phyloP scores from a whole-genome alignment of 106 monocot genomes.

The Apostasia shenzhenica region DNA sequence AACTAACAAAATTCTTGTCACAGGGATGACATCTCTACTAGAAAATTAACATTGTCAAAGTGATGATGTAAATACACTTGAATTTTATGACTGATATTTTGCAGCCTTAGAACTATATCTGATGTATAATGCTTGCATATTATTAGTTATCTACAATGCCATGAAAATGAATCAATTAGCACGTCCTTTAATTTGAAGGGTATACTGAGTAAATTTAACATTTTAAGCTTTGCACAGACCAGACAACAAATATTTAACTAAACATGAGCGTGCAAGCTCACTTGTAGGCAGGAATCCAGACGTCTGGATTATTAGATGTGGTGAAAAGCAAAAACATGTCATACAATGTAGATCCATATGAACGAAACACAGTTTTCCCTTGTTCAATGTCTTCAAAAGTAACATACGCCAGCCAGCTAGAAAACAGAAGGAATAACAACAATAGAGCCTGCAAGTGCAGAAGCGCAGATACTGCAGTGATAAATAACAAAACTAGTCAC shows the following conservation, averaged over 20 bases:
- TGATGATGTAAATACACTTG: too few relatives aligned
- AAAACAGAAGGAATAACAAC: slow-evolving; percentile 74
- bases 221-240: not conserved
- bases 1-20: too few relatives aligned
- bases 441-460: slow-evolving; percentile 66
- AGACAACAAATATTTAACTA: not conserved
- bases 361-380: slow-evolving; percentile 70
- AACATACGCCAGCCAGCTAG: slow-evolving; percentile 96
- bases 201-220: too few relatives aligned
- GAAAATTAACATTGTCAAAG: too few relatives aligned
- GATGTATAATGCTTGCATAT: too few relatives aligned
- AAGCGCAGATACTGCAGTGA: slow-evolving; percentile 3
- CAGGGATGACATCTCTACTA: too few relatives aligned
- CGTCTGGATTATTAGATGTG: slow-evolving; percentile 98
- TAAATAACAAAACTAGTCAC: not conserved
- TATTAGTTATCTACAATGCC: too few relatives aligned
- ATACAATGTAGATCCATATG: slow-evolving; percentile 81
- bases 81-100: too few relatives aligned
- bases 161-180: too few relatives aligned
- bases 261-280: slow-evolving; percentile 23
- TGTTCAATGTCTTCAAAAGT: slow-evolving; percentile 94
- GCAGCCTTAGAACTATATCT: too few relatives aligned
- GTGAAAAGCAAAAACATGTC: slow-evolving; percentile 99
- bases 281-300: slow-evolving; percentile 99
- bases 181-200: too few relatives aligned